Conservation (phyloP, 2,329 filamentous ascomycete genomes). For the Pseudopyrenochaeta lycopersici region DNA sequence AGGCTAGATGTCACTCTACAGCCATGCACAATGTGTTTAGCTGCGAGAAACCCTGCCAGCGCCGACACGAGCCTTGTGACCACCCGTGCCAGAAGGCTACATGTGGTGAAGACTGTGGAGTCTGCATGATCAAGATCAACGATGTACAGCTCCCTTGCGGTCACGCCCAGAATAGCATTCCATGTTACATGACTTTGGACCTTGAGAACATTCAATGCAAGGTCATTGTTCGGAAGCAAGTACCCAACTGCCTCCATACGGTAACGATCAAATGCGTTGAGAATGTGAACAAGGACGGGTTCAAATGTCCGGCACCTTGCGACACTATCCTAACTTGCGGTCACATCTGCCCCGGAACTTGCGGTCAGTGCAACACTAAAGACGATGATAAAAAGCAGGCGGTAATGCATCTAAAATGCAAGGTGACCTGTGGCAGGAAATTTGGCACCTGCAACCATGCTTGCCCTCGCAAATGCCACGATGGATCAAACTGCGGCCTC, state of each 20-base stretch:
- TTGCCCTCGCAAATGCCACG: constrained; percentile 37
- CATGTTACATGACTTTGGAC: constrained; percentile 12
- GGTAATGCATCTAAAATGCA: constrained; percentile 26
- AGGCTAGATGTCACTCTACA: constrained; percentile 40
- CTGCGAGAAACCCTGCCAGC: constrained; percentile 37
- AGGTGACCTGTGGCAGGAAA: constrained; percentile 34
- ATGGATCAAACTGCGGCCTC: constrained; percentile 32
- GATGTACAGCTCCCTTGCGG: constrained; percentile 40
- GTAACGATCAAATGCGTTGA: constrained; percentile 60
- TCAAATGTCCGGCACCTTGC: constrained; percentile 62
- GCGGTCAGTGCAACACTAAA: constrained; percentile 58
- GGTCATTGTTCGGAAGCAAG: constrained; percentile 54
- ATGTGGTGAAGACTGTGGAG: constrained; percentile 40
- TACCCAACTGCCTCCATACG: constrained; percentile 66
- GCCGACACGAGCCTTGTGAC: constrained; percentile 29
- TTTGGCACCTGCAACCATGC: constrained; percentile 40
- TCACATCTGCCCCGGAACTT: constrained; percentile 63
- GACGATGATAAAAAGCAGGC: constrained; percentile 25
- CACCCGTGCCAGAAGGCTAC: constrained; percentile 39
- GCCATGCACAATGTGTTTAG: constrained; percentile 36
- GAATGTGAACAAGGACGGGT: constrained; percentile 55
- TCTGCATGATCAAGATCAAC: constrained; percentile 25
- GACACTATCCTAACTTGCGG: constrained; percentile 62
- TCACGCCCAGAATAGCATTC: constrained; percentile 28
- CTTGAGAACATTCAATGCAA: constrained; percentile 58